A percentile compares a stretch with the other conserved stretches of the same genome.
Conservation (phyloP, 1,284 basidiomycete species). For the Neotropicomus parvogracilis region DNA sequence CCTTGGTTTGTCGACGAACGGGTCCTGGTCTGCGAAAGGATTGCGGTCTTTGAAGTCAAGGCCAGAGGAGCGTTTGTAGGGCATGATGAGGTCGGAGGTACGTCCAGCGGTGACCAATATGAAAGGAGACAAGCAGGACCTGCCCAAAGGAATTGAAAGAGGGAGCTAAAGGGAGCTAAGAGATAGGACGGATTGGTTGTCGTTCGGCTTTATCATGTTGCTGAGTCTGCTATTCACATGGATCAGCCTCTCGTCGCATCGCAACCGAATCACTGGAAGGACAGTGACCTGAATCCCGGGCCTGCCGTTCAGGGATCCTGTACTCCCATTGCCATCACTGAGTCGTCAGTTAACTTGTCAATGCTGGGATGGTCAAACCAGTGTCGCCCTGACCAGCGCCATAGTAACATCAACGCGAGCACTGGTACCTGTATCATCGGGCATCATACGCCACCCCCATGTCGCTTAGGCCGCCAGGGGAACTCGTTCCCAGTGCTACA, state of each 20-base stretch:
- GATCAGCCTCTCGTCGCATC: not conserved
- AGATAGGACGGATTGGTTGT: conserved; percentile 2
- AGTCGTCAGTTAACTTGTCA: too few relatives aligned
- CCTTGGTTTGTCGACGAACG: conserved; percentile 34
- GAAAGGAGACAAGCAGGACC: conserved; percentile 38
- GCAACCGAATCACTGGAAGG: not conserved
- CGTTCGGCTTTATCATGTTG: conserved; percentile 11
- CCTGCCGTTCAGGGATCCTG: too few relatives aligned
- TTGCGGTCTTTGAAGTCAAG: conserved; percentile 71
- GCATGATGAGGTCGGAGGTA: conserved; percentile 29
- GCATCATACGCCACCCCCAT: too few relatives aligned
- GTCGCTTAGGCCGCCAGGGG: too few relatives aligned
- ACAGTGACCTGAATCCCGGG: too few relatives aligned
- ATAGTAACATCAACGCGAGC: too few relatives aligned
- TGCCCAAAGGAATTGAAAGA: conserved; percentile 45
- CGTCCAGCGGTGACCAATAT: conserved; percentile 34
- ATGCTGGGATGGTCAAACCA: too few relatives aligned
- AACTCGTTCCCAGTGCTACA: too few relatives aligned
- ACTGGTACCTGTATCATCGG: too few relatives aligned
- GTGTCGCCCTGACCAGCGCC: too few relatives aligned
- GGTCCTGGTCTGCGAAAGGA: conserved; percentile 50
- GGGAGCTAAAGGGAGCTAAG: conserved; percentile 13
- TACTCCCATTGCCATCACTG: too few relatives aligned
- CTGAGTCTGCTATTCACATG: conserved; percentile 19
- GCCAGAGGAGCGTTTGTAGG: conserved; percentile 52